Evolutionary conservation across 2,329 filamentous ascomycete species (phyloP).

Genomic region (Polychaeton citri): DNA sequence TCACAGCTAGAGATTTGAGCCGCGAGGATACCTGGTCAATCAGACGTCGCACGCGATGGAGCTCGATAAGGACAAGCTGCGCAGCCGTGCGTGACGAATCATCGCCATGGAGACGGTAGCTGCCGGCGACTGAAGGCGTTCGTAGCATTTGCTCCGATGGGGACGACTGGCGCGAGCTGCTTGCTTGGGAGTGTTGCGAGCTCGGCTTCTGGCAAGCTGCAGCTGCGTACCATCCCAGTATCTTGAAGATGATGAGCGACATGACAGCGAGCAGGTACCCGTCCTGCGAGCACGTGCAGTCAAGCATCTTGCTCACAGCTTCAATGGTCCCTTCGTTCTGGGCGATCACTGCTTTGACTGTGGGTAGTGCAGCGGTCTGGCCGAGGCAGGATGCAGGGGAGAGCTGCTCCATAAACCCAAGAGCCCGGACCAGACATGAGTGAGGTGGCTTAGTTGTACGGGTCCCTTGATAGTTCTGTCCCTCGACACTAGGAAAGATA

Average conservation of each 20-base stretch:
- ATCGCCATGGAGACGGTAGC: too few relatives aligned
- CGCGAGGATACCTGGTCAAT: too few relatives aligned
- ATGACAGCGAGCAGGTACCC: conserved; percentile 21
- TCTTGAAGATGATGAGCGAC: conserved; percentile 23
- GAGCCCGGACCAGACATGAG: conserved; percentile 11
- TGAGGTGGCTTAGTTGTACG: conserved; percentile 3
- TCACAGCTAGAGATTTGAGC: too few relatives aligned
- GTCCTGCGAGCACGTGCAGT: conserved; percentile 22
- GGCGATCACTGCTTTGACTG: conserved; percentile 12
- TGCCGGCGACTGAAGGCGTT: too few relatives aligned
- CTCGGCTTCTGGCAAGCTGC: too few relatives aligned
- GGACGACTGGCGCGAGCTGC: too few relatives aligned
- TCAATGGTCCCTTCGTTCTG: conserved; percentile 20
- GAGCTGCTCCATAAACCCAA: conserved; percentile 13
- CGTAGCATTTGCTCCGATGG: too few relatives aligned
- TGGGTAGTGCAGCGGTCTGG: background rate
- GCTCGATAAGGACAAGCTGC: too few relatives aligned
- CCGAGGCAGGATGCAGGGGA: conserved; percentile 6
- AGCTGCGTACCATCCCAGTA: conserved; percentile 20
- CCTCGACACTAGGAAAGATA: too few relatives aligned
- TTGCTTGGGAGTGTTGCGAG: too few relatives aligned
- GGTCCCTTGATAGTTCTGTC: conserved; percentile 1
- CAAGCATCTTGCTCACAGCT: conserved; percentile 18
- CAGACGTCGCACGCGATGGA: too few relatives aligned
- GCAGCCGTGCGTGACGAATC: too few relatives aligned